Percentiles rank a stretch among this genome's conserved stretches.
These are phyloP conservation scores for Erysimum cheiranthoides DNA, from an alignment of 345 rosid genomes.

Conservation along the genomic window DNA sequence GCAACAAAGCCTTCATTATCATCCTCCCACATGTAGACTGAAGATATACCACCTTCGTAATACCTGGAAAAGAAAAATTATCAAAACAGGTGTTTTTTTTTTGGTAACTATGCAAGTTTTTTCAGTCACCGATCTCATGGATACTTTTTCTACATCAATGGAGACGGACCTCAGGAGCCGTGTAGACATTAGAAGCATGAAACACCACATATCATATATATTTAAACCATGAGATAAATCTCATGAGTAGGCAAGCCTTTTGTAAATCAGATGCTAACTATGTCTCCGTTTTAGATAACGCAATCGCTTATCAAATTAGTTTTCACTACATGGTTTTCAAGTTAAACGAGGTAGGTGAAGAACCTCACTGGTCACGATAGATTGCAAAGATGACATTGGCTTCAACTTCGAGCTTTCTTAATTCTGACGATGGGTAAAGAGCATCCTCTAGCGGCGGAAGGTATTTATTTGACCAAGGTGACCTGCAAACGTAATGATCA, in stretches of 20 bases:
- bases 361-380: conserved; percentile 99
- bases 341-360: conserved; percentile 74
- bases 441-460: conserved; percentile 85
- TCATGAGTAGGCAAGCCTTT: background rate
- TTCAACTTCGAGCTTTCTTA: conserved; percentile 91
- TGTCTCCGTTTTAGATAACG: background rate
- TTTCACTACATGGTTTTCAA: background rate
- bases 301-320: background rate
- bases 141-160: background rate
- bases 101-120: background rate
- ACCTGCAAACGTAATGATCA: conserved; percentile 51
- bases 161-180: background rate
- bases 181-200: background rate
- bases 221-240: background rate
- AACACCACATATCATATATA: conserved; percentile 5
- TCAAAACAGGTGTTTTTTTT: conserved; percentile 32
- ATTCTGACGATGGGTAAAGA: conserved; percentile 68
- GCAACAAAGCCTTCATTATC: conserved; percentile 90
- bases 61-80: conserved; percentile 64
- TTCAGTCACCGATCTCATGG: background rate
- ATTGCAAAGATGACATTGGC: conserved; percentile 86
- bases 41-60: conserved; percentile 98
- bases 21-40: conserved; percentile 98
- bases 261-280: background rate
- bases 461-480: conserved; percentile 95